A percentile compares a stretch with the other conserved stretches of the same genome.
phyloP scores from a whole-genome alignment of 768 basidiomycete genomes.

The Xerocomellus dryophilus region DNA sequence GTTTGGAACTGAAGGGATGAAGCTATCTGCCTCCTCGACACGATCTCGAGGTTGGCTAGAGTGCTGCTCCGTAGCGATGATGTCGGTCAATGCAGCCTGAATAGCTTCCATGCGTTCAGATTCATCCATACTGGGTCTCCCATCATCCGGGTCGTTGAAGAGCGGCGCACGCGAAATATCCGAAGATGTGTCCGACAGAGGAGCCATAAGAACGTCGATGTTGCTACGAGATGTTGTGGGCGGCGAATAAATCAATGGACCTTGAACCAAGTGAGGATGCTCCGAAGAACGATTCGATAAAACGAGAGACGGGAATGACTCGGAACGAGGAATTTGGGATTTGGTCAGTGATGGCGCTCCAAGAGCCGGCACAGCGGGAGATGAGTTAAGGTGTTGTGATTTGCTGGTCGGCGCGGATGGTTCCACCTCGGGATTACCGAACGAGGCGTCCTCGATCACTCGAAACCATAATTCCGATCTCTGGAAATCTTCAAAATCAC shows the following conservation, averaged over 20 bases:
- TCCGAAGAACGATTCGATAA: constrained; percentile 11
- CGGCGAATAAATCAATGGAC: constrained; percentile 16
- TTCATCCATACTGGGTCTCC: constrained; percentile 51
- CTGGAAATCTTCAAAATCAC: constrained; percentile 87
- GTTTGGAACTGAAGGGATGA: constrained; percentile 31
- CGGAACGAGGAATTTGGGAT: constrained; percentile 31
- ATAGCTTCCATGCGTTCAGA: constrained; percentile 92
- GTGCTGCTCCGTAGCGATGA: constrained; percentile 81
- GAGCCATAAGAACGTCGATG: constrained; percentile 83
- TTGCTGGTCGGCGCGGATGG: not conserved
- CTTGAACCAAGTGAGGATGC: constrained; percentile 19
- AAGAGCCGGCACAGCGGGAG: constrained; percentile 1
- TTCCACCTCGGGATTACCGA: constrained; percentile 16
- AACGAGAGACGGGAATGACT: constrained; percentile 36
- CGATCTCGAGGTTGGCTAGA: constrained; percentile 23
- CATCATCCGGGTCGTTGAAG: constrained; percentile 77
- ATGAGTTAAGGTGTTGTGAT: constrained; percentile 8
- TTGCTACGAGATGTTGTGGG: constrained; percentile 38
- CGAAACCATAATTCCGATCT: constrained; percentile 91
- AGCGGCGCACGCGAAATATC: constrained; percentile 67
- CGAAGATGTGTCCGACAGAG: constrained; percentile 48
- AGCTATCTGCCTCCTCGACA: constrained; percentile 5
- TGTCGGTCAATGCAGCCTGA: constrained; percentile 92
- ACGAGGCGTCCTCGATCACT: constrained; percentile 68
- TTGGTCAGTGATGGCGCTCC: constrained; percentile 7